These are phyloP conservation scores for Nitzschia palea DNA, from an alignment of 108 stramenopile species.

Conservation along the genomic window DNA sequence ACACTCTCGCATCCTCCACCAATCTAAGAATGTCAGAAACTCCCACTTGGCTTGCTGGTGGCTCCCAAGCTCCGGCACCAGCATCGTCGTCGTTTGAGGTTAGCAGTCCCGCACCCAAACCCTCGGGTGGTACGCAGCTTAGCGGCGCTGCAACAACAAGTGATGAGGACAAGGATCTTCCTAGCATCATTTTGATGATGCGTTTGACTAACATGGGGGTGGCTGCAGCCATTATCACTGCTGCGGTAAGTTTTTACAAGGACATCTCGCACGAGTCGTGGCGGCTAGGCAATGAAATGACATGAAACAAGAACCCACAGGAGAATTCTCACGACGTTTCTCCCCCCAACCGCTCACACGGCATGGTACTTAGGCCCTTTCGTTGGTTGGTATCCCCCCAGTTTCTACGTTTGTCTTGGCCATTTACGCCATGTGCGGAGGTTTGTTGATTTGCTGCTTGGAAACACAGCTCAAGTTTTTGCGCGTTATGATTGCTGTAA, in stretches of 20 bases:
- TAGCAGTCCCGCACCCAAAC: not conserved
- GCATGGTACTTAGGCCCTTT: constrained; percentile 41
- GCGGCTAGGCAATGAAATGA: no score
- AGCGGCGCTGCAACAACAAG: not conserved
- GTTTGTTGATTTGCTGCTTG: constrained; percentile 78
- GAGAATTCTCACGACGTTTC: no score
- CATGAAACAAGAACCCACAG: no score
- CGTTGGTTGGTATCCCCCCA: constrained; percentile 48
- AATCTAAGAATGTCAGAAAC: constrained; percentile 33
- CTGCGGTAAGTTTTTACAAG: constrained; percentile 73
- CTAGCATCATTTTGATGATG: constrained; percentile 72
- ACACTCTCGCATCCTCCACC: no score
- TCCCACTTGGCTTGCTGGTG: constrained; percentile 27
- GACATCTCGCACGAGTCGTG: no score
- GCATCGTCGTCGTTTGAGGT: constrained; percentile 18
- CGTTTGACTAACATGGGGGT: constrained; percentile 70
- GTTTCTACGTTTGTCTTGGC: constrained; percentile 66
- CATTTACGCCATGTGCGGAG: constrained; percentile 77
- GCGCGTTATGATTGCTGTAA: constrained; percentile 79
- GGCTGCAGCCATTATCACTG: constrained; percentile 58
- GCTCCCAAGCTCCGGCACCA: constrained; percentile 13
- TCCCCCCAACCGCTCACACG: no score
- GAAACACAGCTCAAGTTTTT: constrained; percentile 90
- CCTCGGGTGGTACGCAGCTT: not conserved
- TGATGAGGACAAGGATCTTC: constrained; percentile 68